Evolutionary conservation across 768 basidiomycete genomes (phyloP), one percentile per base, ranked within the genome.

Genomic region (Lactifluus pinguis): DNA sequence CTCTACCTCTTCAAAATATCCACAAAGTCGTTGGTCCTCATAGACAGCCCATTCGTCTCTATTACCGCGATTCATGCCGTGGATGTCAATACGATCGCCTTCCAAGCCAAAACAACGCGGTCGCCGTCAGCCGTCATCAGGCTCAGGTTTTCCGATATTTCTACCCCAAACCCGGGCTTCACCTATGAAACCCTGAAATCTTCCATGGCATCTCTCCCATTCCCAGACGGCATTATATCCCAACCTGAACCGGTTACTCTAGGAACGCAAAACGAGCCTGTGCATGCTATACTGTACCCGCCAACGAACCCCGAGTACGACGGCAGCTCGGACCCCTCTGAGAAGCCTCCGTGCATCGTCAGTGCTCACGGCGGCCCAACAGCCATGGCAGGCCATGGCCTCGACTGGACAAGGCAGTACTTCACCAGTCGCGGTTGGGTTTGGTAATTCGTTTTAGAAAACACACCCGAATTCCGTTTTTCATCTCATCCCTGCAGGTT

Each of bases 301-400:
- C 61, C 61, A 4, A 62, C 61, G 14, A 62, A 62, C 25, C 38
- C 39, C 10, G 57, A 30, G 5, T 62, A 58, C 39, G 39, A 45
- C 21, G 57, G 57, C 45, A 53, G 53, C 38, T 9, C 57, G 38
- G 25, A 44, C 34, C 29, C 42, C 44, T 1, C n/a, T 4, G 61
- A 62, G 51, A 58, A 54, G 10, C 61, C 61, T n/a, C 61, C 61
- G 32, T 62, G 61, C 29, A 34, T 62, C 30, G 57, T 62, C 44
- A 53, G 49, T 14, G 50, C 45, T n/a, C 61, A 62, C 10, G 61
- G 61, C 15, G 61, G 61, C 4, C 90, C 91, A 0, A 90, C 87
- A 0, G 66, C 65, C 3, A 69, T 75, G 4, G 73, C 75, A 4
- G 19, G 62, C 1, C 82, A 84, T 55, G 79, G 74, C 0, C 69